Evolutionary conservation across 164 flowering plant species (phyloP), one percentile per base, ranked within the genome.

Genomic region (Vitis cinerea): DNA sequence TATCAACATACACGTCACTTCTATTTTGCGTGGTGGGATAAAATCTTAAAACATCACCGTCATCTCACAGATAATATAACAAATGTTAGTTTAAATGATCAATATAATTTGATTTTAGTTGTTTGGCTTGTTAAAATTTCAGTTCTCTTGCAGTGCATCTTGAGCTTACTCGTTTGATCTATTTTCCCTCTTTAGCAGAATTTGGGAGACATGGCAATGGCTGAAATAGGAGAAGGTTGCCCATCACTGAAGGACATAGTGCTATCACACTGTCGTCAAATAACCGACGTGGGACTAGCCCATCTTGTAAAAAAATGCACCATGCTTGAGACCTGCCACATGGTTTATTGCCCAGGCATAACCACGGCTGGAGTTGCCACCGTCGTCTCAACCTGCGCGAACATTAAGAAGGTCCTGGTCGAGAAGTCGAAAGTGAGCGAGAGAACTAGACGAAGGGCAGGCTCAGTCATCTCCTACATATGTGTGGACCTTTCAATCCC

Each of bases 321-420:
- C 13, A 50, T 71, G 66, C 85, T 94, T 12, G 97, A 92, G 76
- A 71, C 90, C 30, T 92, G 97, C 78, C 93, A 90, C 75, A 86
- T 92, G 90, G 97, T 89, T 4, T 92, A 89, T 64, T 94, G 98
- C 77, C 92, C 87, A 0, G 77, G 82, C 3, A 80, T 94, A 44
- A 90, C 97, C 60, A 70, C 90, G 14, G 87, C 83, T 30, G 98
- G 98, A 73, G 97, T 94, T 31, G 93, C 98, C 49, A 90, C 97
- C 0, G 76, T 94, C 63, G 83, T 90, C 58, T 85, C 98, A 1
- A 73, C 85, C 60, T 92, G 97, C 61, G 67, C 73, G 68, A 87
- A 83, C 81, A 80, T 94, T 57, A 94, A 88, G 78, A 90, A 90
- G 77, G 77, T 94, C 47, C 71, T 90, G 8, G 88, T 94, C 2